phyloP scores from a whole-genome alignment of 2,329 filamentous ascomycete species.

The Alternaria solani region DNA sequence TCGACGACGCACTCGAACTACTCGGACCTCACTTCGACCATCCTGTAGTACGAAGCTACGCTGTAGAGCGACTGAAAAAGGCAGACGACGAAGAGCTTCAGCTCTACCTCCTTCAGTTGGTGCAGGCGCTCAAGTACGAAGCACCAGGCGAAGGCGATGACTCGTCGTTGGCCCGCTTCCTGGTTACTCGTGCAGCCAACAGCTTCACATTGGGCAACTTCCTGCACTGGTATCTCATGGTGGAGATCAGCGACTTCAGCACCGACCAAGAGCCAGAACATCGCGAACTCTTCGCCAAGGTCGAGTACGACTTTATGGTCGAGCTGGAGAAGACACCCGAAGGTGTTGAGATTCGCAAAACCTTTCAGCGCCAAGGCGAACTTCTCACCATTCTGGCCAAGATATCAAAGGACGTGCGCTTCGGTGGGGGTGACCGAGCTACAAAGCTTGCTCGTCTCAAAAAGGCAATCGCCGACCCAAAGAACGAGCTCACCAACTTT shows the following conservation, averaged over 20 bases:
- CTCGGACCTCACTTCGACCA: slow-evolving; percentile 93
- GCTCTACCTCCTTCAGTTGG: slow-evolving; percentile 89
- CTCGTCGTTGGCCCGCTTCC: slow-evolving; percentile 86
- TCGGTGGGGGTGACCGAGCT: slow-evolving; percentile 77
- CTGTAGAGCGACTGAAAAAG: slow-evolving; percentile 89
- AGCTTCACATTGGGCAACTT: slow-evolving; percentile 95
- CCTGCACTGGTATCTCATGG: slow-evolving; percentile 98
- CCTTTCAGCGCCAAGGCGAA: slow-evolving; percentile 85
- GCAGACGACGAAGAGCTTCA: slow-evolving; percentile 91
- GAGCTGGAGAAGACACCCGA: slow-evolving; percentile 77
- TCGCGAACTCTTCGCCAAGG: slow-evolving; percentile 86
- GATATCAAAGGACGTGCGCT: slow-evolving; percentile 87
- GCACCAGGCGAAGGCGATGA: slow-evolving; percentile 68
- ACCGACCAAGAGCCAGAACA: slow-evolving; percentile 77
- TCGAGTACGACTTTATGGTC: slow-evolving; percentile 95
- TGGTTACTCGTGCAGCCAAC: slow-evolving; percentile 84
- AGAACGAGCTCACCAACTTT: slow-evolving; percentile 84
- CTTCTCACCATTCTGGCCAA: slow-evolving; percentile 86
- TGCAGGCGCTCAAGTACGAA: slow-evolving; percentile 87
- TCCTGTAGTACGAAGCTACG: slow-evolving; percentile 85
- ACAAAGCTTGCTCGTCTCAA: slow-evolving; percentile 87
- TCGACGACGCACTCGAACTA: slow-evolving; percentile 94
- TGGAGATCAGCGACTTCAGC: slow-evolving; percentile 88
- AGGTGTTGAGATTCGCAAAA: slow-evolving; percentile 77
- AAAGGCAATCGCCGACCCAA: slow-evolving; percentile 82